Conservation (phyloP, 345 rosid species). For the Euphorbia peplus region DNA sequence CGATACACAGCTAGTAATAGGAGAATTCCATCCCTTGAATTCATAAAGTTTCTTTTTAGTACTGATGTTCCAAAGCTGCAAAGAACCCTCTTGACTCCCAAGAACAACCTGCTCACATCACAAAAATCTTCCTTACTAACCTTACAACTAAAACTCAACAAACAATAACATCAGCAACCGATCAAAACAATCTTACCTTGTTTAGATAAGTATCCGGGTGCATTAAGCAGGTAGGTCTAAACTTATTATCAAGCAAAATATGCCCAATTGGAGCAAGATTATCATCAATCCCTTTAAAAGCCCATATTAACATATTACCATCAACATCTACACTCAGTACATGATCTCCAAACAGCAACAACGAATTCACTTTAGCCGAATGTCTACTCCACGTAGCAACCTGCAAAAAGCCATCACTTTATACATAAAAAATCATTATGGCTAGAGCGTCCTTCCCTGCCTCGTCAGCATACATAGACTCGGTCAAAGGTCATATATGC, state of each 20-base stretch:
- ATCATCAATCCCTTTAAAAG: constrained; percentile 64
- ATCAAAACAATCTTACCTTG: constrained; percentile 47
- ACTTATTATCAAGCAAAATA: constrained; percentile 47
- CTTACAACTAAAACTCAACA: neutral
- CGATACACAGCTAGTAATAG: constrained; percentile 71
- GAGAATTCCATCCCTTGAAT: constrained; percentile 80
- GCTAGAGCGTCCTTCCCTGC: no score
- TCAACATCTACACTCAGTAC: constrained; percentile 67
- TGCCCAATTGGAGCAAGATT: constrained; percentile 64
- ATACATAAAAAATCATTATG: neutral
- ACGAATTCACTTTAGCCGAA: constrained; percentile 62
- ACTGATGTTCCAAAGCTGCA: constrained; percentile 96
- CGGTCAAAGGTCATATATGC: no score
- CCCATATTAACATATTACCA: constrained; percentile 77
- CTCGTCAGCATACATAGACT: no score
- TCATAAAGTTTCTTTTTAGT: constrained; percentile 77
- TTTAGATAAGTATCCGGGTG: constrained; percentile 95
- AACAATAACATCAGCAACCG: neutral
- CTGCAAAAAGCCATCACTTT: constrained; percentile 29
- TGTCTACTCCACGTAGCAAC: constrained; percentile 87
- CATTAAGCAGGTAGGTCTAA: constrained; percentile 72
- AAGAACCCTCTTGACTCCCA: constrained; percentile 79
- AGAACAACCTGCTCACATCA: constrained; percentile 56
- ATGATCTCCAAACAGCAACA: constrained; percentile 82
- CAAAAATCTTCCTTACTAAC: neutral